Percentiles rank a stretch among this genome's conserved stretches.
Evolutionary conservation across 768 basidiomycete species (phyloP).

Genomic region (Auriscalpium vulgare): DNA sequence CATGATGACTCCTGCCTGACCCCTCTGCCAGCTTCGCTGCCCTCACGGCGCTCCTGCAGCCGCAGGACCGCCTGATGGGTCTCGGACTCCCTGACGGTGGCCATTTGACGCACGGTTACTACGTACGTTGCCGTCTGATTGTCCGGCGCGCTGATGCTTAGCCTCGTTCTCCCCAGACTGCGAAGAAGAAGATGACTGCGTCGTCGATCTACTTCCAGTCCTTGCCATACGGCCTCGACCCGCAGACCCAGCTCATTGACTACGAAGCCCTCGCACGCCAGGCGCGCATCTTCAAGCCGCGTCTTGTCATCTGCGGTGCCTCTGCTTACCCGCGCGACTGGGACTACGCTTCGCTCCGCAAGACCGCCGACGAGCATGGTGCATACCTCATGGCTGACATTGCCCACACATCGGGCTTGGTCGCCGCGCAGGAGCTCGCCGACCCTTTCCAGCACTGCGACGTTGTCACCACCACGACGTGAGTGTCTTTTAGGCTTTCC

Average conservation of each 20-base stretch:
- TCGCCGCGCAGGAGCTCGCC: slow-evolving; percentile 86
- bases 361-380: slow-evolving; percentile 78
- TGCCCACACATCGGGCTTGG: slow-evolving; percentile 92
- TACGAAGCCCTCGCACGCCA: slow-evolving; percentile 74
- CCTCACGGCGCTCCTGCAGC: slow-evolving; percentile 90
- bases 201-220: slow-evolving; percentile 99
- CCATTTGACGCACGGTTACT: slow-evolving; percentile 96
- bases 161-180: slow-evolving; percentile 45
- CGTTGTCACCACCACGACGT: slow-evolving; percentile 97
- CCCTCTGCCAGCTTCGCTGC: slow-evolving; percentile 73
- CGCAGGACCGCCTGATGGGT: slow-evolving; percentile 98
- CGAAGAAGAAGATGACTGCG: slow-evolving; percentile 99
- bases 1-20: too few species aligned
- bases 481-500: slow-evolving; percentile 23
- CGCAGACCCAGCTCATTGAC: slow-evolving; percentile 82
- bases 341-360: slow-evolving; percentile 83
- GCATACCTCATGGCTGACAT: slow-evolving; percentile 95
- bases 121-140: slow-evolving; percentile 42
- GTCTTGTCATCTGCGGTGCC: slow-evolving; percentile 93
- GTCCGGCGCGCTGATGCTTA: neutral
- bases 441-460: slow-evolving; percentile 95
- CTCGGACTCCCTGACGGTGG: slow-evolving; percentile 97
- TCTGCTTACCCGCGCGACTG: slow-evolving; percentile 98
- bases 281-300: slow-evolving; percentile 93
- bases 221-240: slow-evolving; percentile 82